Conservation (phyloP, 768 basidiomycete species). For the Xerocomellus intermedius region DNA sequence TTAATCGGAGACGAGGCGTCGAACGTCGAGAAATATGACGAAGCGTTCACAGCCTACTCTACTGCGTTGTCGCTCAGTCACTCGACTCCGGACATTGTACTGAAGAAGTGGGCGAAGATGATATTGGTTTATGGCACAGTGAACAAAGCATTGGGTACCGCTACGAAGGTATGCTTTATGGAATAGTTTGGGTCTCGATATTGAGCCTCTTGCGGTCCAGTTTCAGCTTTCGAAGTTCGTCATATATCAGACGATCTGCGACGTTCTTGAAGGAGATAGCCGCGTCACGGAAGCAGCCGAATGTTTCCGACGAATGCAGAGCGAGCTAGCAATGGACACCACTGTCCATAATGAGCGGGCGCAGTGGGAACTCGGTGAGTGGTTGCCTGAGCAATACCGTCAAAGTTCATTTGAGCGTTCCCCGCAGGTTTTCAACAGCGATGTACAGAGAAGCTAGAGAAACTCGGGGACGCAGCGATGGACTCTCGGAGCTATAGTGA, state of each 20-base stretch:
- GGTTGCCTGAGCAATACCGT: too few relatives aligned
- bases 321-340: neutral
- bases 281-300: neutral
- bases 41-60: neutral
- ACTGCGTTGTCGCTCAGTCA: neutral
- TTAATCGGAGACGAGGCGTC: neutral
- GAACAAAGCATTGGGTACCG: neutral
- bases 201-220: neutral
- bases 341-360: neutral
- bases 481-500: neutral
- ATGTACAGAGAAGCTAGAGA: neutral
- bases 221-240: neutral
- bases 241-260: conserved; percentile 1
- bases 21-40: neutral
- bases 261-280: neutral
- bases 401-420: too few relatives aligned
- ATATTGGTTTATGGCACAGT: neutral
- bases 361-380: neutral
- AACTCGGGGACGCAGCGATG: neutral
- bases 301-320: neutral
- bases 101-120: conserved; percentile 5
- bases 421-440: too few relatives aligned
- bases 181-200: too few relatives aligned
- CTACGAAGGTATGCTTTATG: conserved; percentile 1
- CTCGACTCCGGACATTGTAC: neutral